Base-by-base conservation (phyloP, 2,329 filamentous ascomycete species). In the Penicillium rolfsii region DNA sequence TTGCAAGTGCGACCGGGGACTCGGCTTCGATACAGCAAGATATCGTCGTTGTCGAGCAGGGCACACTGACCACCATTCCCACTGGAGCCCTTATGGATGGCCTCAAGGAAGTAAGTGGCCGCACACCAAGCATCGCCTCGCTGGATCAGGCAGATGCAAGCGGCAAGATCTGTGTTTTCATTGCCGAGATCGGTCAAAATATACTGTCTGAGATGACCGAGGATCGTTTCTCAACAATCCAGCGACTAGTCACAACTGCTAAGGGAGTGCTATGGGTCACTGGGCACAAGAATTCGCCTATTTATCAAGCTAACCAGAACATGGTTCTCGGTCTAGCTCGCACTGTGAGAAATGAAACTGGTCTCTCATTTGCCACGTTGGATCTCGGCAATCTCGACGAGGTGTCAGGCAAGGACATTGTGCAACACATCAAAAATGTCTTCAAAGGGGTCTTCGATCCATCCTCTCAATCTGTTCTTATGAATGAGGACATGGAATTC, bases 301-400 rank as follows among this genome's bases (percentile, higher is more conserved):
- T 62, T 8, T 62, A 68, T 9, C 63, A 60, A 3, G 62, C 64
- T 5, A 68, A 68, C 22, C 52, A 43, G 24, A 41, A 45, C 6
- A 69, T 69, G 67, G 57, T 62, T 1, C 65, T 69, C 45, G 67
- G 67, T 12, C 43, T 69, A 2, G 66, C 67, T n/a, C 66, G 67
- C 16, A 69, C 67, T 3, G 63, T 69, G 22, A 54, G 67, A 50
- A 68, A 66, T 3, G 67, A 69, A 48, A 69, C 63, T 1, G 66
- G 66, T 6, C 41, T 69, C 2, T 66, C 59, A 26, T 69, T 69
- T 19, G 63, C 64, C 11, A 69, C 67, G 0, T 60, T 69, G 4
- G 66, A 69, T 6, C 46, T 69, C 8, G 67, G 67, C 14, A 60
- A 67, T n/a, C 59, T 52, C 24, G 63, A 67, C 22, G 59, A 26